Base-by-base conservation (phyloP, 2,329 filamentous ascomycete genomes). In the Hymenoscyphus albidus region DNA sequence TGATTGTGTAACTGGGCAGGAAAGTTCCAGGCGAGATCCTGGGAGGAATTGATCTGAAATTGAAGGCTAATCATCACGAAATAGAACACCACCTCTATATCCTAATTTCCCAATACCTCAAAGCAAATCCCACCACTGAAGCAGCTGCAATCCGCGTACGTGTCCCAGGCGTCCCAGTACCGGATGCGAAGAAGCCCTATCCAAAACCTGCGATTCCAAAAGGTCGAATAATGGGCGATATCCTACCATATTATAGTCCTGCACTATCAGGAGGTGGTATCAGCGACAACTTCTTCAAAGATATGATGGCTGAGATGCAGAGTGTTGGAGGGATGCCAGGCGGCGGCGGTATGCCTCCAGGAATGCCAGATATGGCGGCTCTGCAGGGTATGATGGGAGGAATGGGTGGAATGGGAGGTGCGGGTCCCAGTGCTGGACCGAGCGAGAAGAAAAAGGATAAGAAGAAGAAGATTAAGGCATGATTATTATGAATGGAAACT, bases 301-400 rank as follows among this genome's bases (percentile, higher is more conserved):
- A 97, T 71, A 96, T 97, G 83, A 97, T 98, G 93, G 89, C 88
- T 74, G 92, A 96, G 80, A 96, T 98, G 92, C 81, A 84, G 60
- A 70, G 71, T 61, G 69, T 65, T 12, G 70, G 69, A 22, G 68
- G 70, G 35, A 57, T 39, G 12, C 39, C 65, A 18, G 68, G 59
- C 31, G 55, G 55, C n/a, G 68, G 59, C 31, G 55, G 55, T 18
- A 57, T 57, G 55, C 55, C 55, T 9, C 55, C 55, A 3, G 75
- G 75, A 57, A 72, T 71, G 74, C 71, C 67, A 59, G 77, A 80
- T 68, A 77, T 80, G 68, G 76, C 75, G 60, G 76, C 77, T 39
- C 80, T 85, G 78, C 81, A 83, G 65, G 80, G 80, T 6, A 84
- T 85, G 79, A 85, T 85, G 72, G 72, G 67, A 27, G 71, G 65